A percentile compares a stretch with the other conserved stretches of the same genome.
These are phyloP conservation scores for Ramaria sp. DNA, from an alignment of 768 basidiomycete genomes.

Conservation along the genomic window DNA sequence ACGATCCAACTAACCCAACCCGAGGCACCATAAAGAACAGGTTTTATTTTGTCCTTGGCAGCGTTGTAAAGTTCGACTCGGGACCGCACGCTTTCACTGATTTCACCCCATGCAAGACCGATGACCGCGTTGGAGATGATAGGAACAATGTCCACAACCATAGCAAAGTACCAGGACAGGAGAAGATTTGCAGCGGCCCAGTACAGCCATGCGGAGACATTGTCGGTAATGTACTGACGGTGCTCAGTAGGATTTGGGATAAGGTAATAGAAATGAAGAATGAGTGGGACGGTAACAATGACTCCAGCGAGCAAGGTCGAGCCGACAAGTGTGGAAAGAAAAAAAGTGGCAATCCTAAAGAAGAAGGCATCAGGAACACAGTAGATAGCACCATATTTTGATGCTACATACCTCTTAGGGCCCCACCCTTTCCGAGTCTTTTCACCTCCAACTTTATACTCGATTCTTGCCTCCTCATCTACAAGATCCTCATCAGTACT, in stretches of 20 bases:
- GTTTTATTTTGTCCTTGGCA: slow-evolving; percentile 60
- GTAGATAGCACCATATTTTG: not conserved
- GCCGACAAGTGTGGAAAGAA: slow-evolving; percentile 67
- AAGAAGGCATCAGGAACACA: not conserved
- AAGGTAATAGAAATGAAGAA: slow-evolving; percentile 66
- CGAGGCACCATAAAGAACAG: slow-evolving; percentile 60
- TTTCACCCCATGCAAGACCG: slow-evolving; percentile 60
- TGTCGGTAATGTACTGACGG: slow-evolving; percentile 51
- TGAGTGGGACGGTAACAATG: slow-evolving; percentile 48
- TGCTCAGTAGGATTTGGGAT: slow-evolving; percentile 36
- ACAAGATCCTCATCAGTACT: slow-evolving; percentile 67
- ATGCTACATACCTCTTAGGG: slow-evolving; percentile 33
- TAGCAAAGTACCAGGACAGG: slow-evolving; percentile 70
- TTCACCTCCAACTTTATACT: slow-evolving; percentile 43
- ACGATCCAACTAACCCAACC: slow-evolving; percentile 69
- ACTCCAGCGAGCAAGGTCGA: slow-evolving; percentile 55
- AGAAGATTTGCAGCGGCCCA: slow-evolving; percentile 73
- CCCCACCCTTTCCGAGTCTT: slow-evolving; percentile 38
- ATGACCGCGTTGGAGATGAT: slow-evolving; percentile 41
- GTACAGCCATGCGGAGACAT: slow-evolving; percentile 68
- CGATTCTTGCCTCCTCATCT: slow-evolving; percentile 59
- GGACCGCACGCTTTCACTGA: slow-evolving; percentile 57
- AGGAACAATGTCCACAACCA: slow-evolving; percentile 62
- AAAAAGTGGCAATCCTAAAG: slow-evolving; percentile 42
- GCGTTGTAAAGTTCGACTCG: slow-evolving; percentile 60